Percentiles rank a stretch among this genome's conserved stretches.
These are phyloP conservation scores for Silene uniflora DNA, from an alignment of 148 eudicot species.

Conservation along the genomic window DNA sequence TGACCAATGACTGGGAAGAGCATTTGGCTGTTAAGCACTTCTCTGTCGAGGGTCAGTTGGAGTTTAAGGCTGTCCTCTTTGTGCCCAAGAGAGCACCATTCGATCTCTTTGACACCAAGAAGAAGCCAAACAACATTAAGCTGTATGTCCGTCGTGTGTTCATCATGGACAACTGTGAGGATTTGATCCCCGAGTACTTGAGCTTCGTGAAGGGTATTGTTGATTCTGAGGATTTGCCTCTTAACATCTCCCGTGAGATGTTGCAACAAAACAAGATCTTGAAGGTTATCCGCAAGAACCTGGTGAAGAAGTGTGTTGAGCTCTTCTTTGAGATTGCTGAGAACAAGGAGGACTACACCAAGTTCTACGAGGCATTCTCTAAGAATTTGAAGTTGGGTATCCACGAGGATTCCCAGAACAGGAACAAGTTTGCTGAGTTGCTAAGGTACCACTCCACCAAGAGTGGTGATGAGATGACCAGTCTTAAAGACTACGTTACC, in stretches of 20 bases:
- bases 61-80: conserved; percentile 81
- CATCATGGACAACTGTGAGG: conserved; percentile 93
- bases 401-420: conserved; percentile 74
- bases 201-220: conserved; percentile 88
- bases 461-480: conserved; percentile 86
- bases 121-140: conserved; percentile 85
- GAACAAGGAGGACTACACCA: conserved; percentile 83
- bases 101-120: conserved; percentile 73
- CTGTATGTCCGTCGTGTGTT: conserved; percentile 79
- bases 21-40: conserved; percentile 89
- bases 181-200: conserved; percentile 72
- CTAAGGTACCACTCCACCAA: conserved; percentile 84
- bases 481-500: conserved; percentile 81
- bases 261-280: conserved; percentile 82
- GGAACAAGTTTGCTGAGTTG: conserved; percentile 66
- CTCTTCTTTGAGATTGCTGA: conserved; percentile 86
- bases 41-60: conserved; percentile 84
- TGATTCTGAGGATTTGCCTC: conserved; percentile 80
- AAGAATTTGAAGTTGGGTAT: conserved; percentile 87
- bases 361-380: conserved; percentile 72
- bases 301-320: conserved; percentile 84
- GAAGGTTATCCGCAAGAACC: conserved; percentile 83
- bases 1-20: conserved; percentile 74
- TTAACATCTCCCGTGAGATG: conserved; percentile 75
- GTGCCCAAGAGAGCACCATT: conserved; percentile 88